Evolutionary conservation across 306 rosid genomes (phyloP).

Genomic region (Lathyrus oleraceus): DNA sequence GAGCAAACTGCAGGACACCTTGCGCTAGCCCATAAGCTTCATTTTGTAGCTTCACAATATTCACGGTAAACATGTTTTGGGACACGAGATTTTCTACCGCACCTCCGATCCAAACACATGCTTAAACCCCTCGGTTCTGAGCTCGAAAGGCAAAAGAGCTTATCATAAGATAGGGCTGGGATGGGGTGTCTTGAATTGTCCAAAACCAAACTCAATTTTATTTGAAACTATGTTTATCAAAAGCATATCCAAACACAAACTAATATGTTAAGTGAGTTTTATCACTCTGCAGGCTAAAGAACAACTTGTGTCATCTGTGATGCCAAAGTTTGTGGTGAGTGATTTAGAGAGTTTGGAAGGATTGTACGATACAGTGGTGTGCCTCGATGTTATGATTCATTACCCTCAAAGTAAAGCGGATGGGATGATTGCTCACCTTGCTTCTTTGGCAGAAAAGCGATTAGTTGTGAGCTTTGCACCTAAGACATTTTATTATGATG

Average conservation of each 20-base stretch:
- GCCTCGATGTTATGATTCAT: conserved; percentile 89
- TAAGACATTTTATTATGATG: conserved; percentile 74
- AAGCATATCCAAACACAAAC: background rate
- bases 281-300: conserved; percentile 61
- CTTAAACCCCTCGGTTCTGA: background rate
- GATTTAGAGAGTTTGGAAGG: conserved; percentile 92
- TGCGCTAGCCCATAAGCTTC: no score
- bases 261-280: background rate
- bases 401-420: conserved; percentile 91
- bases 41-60: no score
- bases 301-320: conserved; percentile 39
- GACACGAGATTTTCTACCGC: no score
- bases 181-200: background rate
- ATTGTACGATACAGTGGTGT: conserved; percentile 70
- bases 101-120: no score
- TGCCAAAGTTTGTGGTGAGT: conserved; percentile 79
- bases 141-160: background rate
- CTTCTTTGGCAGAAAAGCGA: conserved; percentile 77
- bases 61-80: no score
- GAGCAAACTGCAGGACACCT: no score
- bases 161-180: background rate
- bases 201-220: background rate
- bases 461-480: conserved; percentile 92
- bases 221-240: background rate
- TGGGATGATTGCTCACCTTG: conserved; percentile 89